These are phyloP conservation scores for Blastomyces emzantsi DNA, from an alignment of 2,329 filamentous ascomycete genomes.

Conservation along the genomic window DNA sequence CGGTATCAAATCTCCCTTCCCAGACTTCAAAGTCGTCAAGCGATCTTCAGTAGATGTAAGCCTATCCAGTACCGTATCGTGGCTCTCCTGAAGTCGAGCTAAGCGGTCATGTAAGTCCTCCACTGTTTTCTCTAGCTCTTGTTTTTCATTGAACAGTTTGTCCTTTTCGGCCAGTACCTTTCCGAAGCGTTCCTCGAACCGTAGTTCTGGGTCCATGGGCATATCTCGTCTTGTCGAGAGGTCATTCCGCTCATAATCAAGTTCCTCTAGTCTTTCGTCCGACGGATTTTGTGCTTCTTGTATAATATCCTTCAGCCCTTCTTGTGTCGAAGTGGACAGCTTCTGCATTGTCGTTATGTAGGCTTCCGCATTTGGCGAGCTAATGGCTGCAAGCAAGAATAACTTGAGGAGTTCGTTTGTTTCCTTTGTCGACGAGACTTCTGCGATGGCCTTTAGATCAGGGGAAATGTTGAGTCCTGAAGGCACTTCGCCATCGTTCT, in stretches of 20 bases:
- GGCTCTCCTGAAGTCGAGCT: conserved; percentile 47
- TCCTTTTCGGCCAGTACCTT: conserved; percentile 50
- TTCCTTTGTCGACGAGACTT: conserved; percentile 36
- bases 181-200: conserved; percentile 41
- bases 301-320: conserved; percentile 40
- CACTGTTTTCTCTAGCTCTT: conserved; percentile 39
- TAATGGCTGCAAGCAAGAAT: conserved; percentile 54
- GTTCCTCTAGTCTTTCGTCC: conserved; percentile 29
- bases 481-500: conserved; percentile 37
- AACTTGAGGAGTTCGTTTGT: conserved; percentile 51
- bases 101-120: conserved; percentile 51
- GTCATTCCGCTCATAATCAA: conserved; percentile 31
- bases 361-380: conserved; percentile 47
- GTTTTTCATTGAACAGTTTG: conserved; percentile 45
- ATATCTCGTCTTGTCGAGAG: conserved; percentile 26
- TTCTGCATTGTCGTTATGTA: conserved; percentile 45
- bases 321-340: conserved; percentile 36
- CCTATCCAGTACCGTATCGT: conserved; percentile 38
- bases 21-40: conserved; percentile 45
- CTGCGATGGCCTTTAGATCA: conserved; percentile 40
- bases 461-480: conserved; percentile 35
- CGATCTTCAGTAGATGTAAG: conserved; percentile 41
- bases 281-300: conserved; percentile 38
- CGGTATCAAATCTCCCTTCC: conserved; percentile 41
- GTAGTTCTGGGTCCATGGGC: conserved; percentile 37